A percentile compares a stretch with the other conserved stretches of the same genome.
phyloP scores from a whole-genome alignment of 2,329 filamentous ascomycete species.

The Aspergillus jensenii region DNA sequence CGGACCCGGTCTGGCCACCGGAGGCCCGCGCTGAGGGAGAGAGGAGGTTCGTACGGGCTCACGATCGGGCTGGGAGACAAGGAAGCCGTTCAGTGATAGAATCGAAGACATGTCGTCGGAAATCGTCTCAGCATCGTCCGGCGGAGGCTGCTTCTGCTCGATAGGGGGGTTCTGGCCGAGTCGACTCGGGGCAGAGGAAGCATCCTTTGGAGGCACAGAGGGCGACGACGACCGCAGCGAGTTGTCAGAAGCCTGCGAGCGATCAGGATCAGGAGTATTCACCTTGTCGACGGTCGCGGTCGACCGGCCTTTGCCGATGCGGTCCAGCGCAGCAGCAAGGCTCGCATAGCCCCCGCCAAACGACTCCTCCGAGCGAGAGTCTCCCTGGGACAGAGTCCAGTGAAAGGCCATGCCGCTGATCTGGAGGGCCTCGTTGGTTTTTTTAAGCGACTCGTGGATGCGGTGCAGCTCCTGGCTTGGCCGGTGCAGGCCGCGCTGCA shows the following conservation, averaged over 20 bases:
- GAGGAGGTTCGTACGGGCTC: not conserved
- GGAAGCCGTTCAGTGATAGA: slow-evolving; percentile 26
- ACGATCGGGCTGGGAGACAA: slow-evolving; percentile 1
- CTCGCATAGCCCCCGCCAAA: slow-evolving; percentile 68
- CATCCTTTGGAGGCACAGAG: slow-evolving; percentile 28
- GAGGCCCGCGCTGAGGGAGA: too few relatives aligned
- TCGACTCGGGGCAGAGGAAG: slow-evolving; percentile 8
- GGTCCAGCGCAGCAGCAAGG: slow-evolving; percentile 63
- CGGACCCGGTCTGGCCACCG: slow-evolving; percentile 15
- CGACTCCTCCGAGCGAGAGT: slow-evolving; percentile 51
- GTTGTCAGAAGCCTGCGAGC: slow-evolving; percentile 5
- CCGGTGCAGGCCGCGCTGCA: slow-evolving; percentile 59
- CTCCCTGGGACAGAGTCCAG: slow-evolving; percentile 62
- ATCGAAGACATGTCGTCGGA: slow-evolving; percentile 31
- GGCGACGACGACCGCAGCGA: slow-evolving; percentile 8
- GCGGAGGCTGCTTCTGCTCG: slow-evolving; percentile 5
- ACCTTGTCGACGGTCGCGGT: slow-evolving; percentile 28
- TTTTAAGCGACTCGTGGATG: slow-evolving; percentile 25
- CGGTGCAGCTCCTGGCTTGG: slow-evolving; percentile 45
- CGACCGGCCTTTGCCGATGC: slow-evolving; percentile 36
- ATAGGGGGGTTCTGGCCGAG: too few relatives aligned
- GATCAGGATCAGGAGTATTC: slow-evolving; percentile 20
- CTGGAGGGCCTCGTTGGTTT: slow-evolving; percentile 57
- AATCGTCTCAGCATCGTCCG: slow-evolving; percentile 10
- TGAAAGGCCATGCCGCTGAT: slow-evolving; percentile 68